Evolutionary conservation across 345 rosid genomes (phyloP), one percentile per base, ranked within the genome.

Genomic region (Melaleuca alternifolia): DNA sequence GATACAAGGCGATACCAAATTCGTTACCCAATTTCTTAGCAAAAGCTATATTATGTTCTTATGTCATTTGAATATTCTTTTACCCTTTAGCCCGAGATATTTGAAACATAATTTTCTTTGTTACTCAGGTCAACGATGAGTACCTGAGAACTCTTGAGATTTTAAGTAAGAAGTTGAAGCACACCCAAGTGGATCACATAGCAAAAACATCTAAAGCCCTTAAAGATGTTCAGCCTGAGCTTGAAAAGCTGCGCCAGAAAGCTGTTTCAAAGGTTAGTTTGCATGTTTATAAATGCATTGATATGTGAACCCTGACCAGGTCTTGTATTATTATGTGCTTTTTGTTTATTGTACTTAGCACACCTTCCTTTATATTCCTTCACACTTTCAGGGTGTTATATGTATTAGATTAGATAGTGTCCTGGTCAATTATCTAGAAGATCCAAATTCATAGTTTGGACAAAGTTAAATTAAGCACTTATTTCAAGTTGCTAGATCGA

Each of bases 191-290:
- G 86, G 99, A 97, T 92, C 90, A 91, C 33, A 93, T 93, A 91
- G 95, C 94, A 77, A 97, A 93, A 90, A 91, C 92, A 85, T 94
- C 99, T 83, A 96, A 95, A 91, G 98, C 99, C 62, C 93, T 97
- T 62, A 97, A 94, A 91, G 99, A 97, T 90, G 99, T 97, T 87
- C 96, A 95, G 83, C 99, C 98, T 30, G 99, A 97, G 92, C 99
- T 97, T 86, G 99, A 96, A 91, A 96, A 95, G 92, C 96, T 97
- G 51, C 91, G 99, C 87, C 99, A 96, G 89, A 97, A 95, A 91
- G 98, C 99, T 84, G 95, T 97, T 89, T 92, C 99, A 24, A 97
- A 96, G 99, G 99, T 97, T 84, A n/a, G 84, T 85, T 84, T 50
- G 84, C 51, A 30, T 61, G 85, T 59, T 82, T 33, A 44, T 54